A percentile compares a stretch with the other conserved stretches of the same genome.
phyloP scores from a whole-genome alignment of 1,284 basidiomycete genomes.

The Pterulicium gracile region DNA sequence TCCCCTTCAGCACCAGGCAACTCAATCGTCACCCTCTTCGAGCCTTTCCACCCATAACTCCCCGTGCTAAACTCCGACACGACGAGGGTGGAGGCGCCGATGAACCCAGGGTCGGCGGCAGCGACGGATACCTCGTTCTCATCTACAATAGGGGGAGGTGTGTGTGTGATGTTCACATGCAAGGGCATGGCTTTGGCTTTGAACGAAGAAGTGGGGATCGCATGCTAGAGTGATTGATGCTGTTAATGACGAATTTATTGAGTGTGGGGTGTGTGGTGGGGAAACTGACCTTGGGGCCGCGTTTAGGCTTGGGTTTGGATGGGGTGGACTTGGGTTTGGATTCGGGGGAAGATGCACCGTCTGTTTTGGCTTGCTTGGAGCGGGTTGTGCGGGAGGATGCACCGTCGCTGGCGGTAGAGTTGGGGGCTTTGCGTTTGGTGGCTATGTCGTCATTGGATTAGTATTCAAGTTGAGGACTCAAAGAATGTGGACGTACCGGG shows the following conservation, averaged over 20 bases:
- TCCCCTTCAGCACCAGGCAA: constrained; percentile 40
- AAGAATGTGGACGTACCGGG: neutral
- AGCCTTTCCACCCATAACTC: constrained; percentile 76
- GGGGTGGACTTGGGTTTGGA: neutral
- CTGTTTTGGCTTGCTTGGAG: neutral
- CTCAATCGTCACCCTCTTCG: constrained; percentile 55
- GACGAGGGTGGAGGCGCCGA: constrained; percentile 45
- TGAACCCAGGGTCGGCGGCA: constrained; percentile 44
- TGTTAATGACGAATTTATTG: neutral
- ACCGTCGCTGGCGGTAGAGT: neutral
- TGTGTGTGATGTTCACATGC: constrained; percentile 59
- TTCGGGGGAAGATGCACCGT: neutral
- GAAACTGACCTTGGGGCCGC: neutral
- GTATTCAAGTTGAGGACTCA: neutral
- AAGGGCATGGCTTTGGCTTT: constrained; percentile 54
- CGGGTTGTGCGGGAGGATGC: neutral
- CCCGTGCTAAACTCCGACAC: constrained; percentile 58
- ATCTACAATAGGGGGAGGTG: constrained; percentile 36
- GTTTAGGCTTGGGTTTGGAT: neutral
- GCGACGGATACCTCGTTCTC: constrained; percentile 26
- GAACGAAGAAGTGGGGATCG: constrained; percentile 42
- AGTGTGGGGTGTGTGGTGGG: neutral
- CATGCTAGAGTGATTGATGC: constrained; percentile 25
- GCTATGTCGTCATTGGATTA: neutral
- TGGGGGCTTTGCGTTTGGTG: neutral